Evolutionary conservation across 352 stramenopile species (phyloP).

Genomic region (Pythium inflatum): DNA sequence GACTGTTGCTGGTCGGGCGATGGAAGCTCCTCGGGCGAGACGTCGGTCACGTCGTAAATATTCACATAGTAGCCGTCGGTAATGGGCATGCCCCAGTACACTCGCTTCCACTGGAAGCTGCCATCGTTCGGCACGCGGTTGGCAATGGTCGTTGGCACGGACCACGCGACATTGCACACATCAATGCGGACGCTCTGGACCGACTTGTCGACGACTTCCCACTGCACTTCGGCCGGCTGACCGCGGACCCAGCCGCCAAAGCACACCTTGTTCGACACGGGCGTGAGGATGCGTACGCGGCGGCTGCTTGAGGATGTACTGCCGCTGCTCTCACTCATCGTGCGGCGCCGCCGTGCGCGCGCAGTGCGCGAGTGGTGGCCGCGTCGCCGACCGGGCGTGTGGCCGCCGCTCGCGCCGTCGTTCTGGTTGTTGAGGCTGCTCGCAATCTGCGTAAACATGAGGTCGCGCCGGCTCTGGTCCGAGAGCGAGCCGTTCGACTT

Average conservation of each 20-base stretch:
- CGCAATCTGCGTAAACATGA: slow-evolving; percentile 34
- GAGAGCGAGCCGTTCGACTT: slow-evolving; percentile 20
- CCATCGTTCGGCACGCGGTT: slow-evolving; percentile 70
- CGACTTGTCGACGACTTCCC: slow-evolving; percentile 73
- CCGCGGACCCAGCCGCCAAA: slow-evolving; percentile 77
- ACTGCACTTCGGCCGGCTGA: slow-evolving; percentile 77
- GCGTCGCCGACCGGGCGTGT: slow-evolving; percentile 26
- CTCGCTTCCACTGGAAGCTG: slow-evolving; percentile 70
- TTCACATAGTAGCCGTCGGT: slow-evolving; percentile 87
- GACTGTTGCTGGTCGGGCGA: slow-evolving; percentile 32
- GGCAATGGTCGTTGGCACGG: slow-evolving; percentile 77
- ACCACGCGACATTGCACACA: slow-evolving; percentile 86
- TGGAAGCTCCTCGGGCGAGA: slow-evolving; percentile 34
- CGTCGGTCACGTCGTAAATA: slow-evolving; percentile 81
- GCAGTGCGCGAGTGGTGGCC: slow-evolving; percentile 30
- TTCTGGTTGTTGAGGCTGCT: slow-evolving; percentile 32
- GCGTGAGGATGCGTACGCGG: slow-evolving; percentile 59
- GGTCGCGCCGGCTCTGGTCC: slow-evolving; percentile 27
- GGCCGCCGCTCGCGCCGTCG: background rate
- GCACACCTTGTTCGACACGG: slow-evolving; percentile 47
- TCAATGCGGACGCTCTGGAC: slow-evolving; percentile 81
- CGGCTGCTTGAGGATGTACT: slow-evolving; percentile 33
- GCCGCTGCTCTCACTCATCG: slow-evolving; percentile 42
- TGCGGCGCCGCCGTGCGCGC: slow-evolving; percentile 29
- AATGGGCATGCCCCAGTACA: slow-evolving; percentile 89